A percentile compares a stretch with the other conserved stretches of the same genome.
Conservation (phyloP, 352 stramenopile species). For the Phytopythium vexans region DNA sequence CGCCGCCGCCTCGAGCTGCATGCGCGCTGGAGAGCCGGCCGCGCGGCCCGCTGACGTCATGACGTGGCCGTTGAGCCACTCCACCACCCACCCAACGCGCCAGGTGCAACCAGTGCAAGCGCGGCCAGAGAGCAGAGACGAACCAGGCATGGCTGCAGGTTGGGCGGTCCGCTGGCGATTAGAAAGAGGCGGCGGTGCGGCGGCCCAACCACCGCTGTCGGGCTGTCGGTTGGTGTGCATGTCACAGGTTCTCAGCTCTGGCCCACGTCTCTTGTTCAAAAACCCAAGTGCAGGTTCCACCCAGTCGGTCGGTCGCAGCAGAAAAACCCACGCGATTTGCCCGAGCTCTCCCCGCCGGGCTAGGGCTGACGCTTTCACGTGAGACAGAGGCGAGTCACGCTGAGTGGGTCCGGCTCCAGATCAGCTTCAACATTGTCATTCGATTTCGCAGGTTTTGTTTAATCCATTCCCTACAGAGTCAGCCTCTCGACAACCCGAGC, state of each 20-base stretch:
- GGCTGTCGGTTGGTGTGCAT: not conserved
- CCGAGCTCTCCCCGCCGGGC: not conserved
- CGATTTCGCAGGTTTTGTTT: no score
- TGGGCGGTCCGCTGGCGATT: slow-evolving; percentile 1
- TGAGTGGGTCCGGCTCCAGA: no score
- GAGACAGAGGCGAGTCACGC: not conserved
- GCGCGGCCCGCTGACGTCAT: not conserved
- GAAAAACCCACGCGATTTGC: slow-evolving; percentile 4
- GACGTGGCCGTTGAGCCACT: not conserved
- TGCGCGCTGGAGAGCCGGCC: not conserved
- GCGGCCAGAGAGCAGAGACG: not conserved
- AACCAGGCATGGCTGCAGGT: not conserved
- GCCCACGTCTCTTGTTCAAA: not conserved
- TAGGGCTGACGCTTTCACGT: not conserved
- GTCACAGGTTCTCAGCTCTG: not conserved
- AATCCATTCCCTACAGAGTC: no score
- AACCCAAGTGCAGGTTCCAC: not conserved
- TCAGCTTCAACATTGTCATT: no score
- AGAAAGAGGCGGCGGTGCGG: not conserved
- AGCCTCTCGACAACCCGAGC: no score
- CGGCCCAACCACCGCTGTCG: no score
- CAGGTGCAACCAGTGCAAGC: not conserved
- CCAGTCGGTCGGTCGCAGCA: not conserved
- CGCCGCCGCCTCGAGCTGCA: not conserved
- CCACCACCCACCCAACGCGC: not conserved